Percentiles rank a stretch among this genome's conserved stretches.
Evolutionary conservation across 2,329 filamentous ascomycete species (phyloP).

Genomic region (Dendrostoma leiphaemia): DNA sequence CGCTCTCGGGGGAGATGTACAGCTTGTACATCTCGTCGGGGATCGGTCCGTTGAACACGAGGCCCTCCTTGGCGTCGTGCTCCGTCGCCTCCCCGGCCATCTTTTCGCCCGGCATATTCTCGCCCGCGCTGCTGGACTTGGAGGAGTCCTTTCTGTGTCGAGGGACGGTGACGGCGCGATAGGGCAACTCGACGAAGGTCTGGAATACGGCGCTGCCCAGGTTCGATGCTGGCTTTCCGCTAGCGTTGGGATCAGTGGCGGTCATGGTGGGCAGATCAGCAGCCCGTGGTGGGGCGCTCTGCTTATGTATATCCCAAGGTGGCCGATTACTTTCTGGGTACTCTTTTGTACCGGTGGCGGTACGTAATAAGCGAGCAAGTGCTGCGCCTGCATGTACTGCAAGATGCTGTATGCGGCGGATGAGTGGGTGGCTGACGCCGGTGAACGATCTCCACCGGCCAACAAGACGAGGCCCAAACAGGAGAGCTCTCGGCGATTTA

Average conservation of each 20-base stretch:
- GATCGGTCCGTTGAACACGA: constrained; percentile 27
- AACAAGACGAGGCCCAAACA: too few relatives aligned
- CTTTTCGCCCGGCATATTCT: not conserved
- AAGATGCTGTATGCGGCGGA: too few relatives aligned
- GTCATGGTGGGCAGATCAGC: not conserved
- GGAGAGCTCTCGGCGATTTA: too few relatives aligned
- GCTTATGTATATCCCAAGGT: not conserved
- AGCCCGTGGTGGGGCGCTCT: too few relatives aligned
- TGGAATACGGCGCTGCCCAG: constrained; percentile 24
- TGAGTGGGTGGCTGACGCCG: too few relatives aligned
- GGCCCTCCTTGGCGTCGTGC: constrained; percentile 7
- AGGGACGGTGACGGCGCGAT: constrained; percentile 27
- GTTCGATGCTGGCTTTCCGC: constrained; percentile 1
- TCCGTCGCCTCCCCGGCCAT: not conserved
- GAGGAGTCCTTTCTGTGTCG: constrained; percentile 18
- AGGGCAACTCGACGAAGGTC: constrained; percentile 29
- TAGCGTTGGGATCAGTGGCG: constrained; percentile 11
- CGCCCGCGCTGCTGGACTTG: not conserved
- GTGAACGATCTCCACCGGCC: too few relatives aligned
- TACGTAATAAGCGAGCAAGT: too few relatives aligned
- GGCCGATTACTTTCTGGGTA: not conserved
- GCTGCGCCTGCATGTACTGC: too few relatives aligned
- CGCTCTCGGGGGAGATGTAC: constrained; percentile 51
- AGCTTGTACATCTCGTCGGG: constrained; percentile 47
- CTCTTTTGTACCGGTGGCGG: too few relatives aligned